Base-by-base conservation (phyloP, 2,329 filamentous ascomycete species). In the Aspergillus ibericus region DNA sequence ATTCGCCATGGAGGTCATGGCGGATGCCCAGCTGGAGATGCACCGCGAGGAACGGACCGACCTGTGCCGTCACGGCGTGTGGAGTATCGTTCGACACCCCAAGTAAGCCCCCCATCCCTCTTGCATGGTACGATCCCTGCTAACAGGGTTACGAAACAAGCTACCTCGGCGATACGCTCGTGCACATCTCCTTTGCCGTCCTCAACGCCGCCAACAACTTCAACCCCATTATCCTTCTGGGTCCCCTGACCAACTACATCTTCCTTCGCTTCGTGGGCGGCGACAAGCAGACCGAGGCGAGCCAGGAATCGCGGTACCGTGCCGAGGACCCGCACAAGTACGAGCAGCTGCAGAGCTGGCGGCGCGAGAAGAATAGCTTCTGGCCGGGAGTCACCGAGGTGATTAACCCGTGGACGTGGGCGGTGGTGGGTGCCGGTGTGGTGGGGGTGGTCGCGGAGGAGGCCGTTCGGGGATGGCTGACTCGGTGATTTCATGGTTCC, bases 41-140 rank as follows among this genome's bases (percentile, higher is more conserved):
- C 83, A 85, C 68, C 80, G 80, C 60, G 73, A 74, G 46, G 70
- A 78, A 20, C 75, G 76, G 15, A 66, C 55, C 2, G 75, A 73
- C 36, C 73, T 86, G 29, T 77, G 82, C 60, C 78, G 80, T 13
- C 78, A 83, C n/a, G 84, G 84, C 12, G 85, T 87, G 29, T 87
- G 83, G 83, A 84, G 82, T 63, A 78, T 87, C 32, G 83, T 86
- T 25, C 75, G 85, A 50, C 84, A 87, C 72, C 85, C 85, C 0
- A 87, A 87, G 83, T 86, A 75, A 70, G 81, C 75, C 16, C n/a
- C 10, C 7, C n/a, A 8, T 9, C 29, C 27, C 15, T 34, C 13
- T 4, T 34, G 15, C 16, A 5, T 47, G 2, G 5, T 38, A 7
- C 38, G 4, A 8, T 16, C 1, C 3, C n/a, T n/a, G n/a, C n/a